These are phyloP conservation scores for Erythrobasidium yunnanense DNA, from an alignment of 768 basidiomycete species.

Conservation along the genomic window DNA sequence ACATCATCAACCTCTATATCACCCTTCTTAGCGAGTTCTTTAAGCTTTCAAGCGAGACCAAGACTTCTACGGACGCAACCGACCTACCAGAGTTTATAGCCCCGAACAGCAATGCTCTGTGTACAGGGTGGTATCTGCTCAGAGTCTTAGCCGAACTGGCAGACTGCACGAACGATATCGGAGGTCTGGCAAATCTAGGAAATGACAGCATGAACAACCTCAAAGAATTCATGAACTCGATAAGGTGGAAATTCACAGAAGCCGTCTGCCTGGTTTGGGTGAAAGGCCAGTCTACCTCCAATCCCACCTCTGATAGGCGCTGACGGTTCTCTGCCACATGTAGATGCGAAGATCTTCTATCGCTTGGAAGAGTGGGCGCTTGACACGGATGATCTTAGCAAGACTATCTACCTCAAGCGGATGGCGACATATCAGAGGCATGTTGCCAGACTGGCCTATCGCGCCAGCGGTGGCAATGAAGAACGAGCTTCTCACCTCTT, in stretches of 20 bases:
- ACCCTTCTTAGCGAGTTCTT: conserved; percentile 77
- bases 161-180: conserved; percentile 72
- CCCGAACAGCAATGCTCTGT: conserved; percentile 62
- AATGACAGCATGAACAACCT: conserved; percentile 55
- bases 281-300: conserved; percentile 54
- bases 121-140: conserved; percentile 66
- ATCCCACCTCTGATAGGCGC: not conserved
- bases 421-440: conserved; percentile 73
- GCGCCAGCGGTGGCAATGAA: conserved; percentile 62
- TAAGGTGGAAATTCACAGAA: conserved; percentile 79
- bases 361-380: conserved; percentile 75
- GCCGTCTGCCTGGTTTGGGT: conserved; percentile 68
- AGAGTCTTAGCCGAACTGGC: conserved; percentile 73
- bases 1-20: conserved; percentile 75
- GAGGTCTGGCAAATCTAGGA: conserved; percentile 62
- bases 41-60: conserved; percentile 53
- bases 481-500: conserved; percentile 47
- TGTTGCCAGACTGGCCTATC: conserved; percentile 62
- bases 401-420: conserved; percentile 63
- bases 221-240: conserved; percentile 64
- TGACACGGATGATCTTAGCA: conserved; percentile 53
- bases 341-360: conserved; percentile 75
- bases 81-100: conserved; percentile 49
- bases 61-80: conserved; percentile 50
- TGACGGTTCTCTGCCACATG: conserved; percentile 25